Evolutionary conservation across 495 filamentous ascomycete species (phyloP).

Genomic region (Lasiosphaeriaceae sp.): DNA sequence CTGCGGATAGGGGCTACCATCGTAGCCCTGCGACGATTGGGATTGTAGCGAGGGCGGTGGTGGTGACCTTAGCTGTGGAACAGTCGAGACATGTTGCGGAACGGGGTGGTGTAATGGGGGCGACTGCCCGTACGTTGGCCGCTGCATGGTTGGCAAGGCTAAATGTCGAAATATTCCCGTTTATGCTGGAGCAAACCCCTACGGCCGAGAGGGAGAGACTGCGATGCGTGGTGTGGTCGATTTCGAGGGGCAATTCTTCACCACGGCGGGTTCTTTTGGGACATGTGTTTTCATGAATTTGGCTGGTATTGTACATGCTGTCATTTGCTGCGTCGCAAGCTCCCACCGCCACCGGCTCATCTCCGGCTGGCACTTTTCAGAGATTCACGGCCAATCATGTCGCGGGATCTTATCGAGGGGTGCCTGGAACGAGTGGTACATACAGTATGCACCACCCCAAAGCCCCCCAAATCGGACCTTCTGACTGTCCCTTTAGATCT

Average conservation of each 20-base stretch:
- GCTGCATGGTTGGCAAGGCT: constrained; percentile 64
- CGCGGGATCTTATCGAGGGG: constrained; percentile 11
- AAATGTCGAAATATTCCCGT: neutral
- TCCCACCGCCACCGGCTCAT: constrained; percentile 21
- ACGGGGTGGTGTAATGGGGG: constrained; percentile 97
- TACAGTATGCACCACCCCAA: neutral
- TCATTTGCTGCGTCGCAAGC: constrained; percentile 13
- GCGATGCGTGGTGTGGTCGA: neutral
- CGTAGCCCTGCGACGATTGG: constrained; percentile 58
- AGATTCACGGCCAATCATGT: constrained; percentile 9
- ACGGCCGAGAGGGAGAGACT: no score
- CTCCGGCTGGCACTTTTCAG: constrained; percentile 6
- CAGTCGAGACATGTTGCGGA: constrained; percentile 96
- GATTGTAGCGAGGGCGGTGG: constrained; percentile 77
- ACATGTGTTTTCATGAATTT: constrained; percentile 38
- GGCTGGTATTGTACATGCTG: constrained; percentile 14
- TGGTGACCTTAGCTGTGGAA: constrained; percentile 96
- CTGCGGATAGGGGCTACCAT: constrained; percentile 75
- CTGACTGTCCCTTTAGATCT: neutral
- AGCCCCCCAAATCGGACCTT: neutral
- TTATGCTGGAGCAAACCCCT: neutral
- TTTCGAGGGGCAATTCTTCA: neutral
- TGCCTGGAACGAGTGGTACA: neutral
- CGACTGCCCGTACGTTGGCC: constrained; percentile 73
- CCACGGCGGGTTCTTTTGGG: constrained; percentile 16